These are phyloP conservation scores for Alternaria panax DNA, from an alignment of 2,329 filamentous ascomycete species.

Conservation along the genomic window DNA sequence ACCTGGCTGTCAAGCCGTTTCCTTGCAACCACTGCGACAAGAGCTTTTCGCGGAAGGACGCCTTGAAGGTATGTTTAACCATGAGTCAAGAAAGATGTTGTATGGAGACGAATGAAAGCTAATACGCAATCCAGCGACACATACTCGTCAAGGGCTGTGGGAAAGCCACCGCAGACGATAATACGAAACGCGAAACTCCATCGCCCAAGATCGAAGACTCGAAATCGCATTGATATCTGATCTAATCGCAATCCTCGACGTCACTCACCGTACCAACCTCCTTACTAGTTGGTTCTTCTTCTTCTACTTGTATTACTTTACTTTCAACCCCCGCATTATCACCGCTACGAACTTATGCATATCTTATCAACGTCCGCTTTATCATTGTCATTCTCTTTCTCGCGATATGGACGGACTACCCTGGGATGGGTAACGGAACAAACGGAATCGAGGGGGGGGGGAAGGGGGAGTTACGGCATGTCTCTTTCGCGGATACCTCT, in stretches of 20 bases:
- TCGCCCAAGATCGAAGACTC: conserved; percentile 44
- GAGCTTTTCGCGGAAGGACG: conserved; percentile 96
- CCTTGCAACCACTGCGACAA: conserved; percentile 92
- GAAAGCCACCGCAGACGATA: conserved; percentile 53
- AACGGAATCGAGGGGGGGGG: not conserved
- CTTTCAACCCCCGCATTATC: conserved; percentile 15
- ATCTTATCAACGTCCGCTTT: conserved; percentile 1
- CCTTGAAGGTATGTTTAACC: conserved; percentile 78
- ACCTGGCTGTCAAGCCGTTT: conserved; percentile 94
- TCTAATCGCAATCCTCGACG: conserved; percentile 3
- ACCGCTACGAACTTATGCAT: conserved; percentile 8
- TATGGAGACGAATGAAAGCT: conserved; percentile 49
- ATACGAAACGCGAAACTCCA: conserved; percentile 45
- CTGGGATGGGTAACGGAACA: conserved; percentile 17
- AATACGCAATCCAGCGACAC: conserved; percentile 60
- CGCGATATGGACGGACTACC: conserved; percentile 28
- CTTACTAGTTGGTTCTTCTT: conserved; percentile 30
- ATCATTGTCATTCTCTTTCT: conserved; percentile 33
- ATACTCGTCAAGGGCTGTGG: conserved; percentile 73
- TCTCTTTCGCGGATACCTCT: conserved; percentile 42
- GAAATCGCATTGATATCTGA: conserved; percentile 38
- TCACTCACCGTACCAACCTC: not conserved
- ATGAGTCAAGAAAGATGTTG: not conserved
- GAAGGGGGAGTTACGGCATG: conserved; percentile 11
- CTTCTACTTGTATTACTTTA: conserved; percentile 49